phyloP scores from a whole-genome alignment of 2,329 filamentous ascomycete genomes.

The Cordyceps farinosa region DNA sequence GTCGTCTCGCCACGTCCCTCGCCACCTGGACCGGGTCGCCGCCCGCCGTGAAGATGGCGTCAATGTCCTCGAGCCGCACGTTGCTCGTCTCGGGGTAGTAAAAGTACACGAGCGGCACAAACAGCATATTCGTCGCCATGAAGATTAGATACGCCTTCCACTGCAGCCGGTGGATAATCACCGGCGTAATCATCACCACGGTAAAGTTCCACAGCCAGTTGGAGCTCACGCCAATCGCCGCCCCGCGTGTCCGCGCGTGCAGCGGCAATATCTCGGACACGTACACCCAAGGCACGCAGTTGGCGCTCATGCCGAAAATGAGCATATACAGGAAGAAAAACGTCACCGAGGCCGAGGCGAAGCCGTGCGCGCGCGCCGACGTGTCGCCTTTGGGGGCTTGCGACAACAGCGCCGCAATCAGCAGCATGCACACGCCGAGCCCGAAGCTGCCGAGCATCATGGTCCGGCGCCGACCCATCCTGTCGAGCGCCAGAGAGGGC shows the following conservation, averaged over 20 bases:
- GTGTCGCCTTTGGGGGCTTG: slow-evolving; percentile 17
- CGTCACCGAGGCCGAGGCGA: slow-evolving; percentile 30
- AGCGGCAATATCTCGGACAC: slow-evolving; percentile 34
- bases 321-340: slow-evolving; percentile 34
- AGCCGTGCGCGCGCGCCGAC: slow-evolving; percentile 7
- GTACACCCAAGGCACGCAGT: slow-evolving; percentile 37
- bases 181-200: slow-evolving; percentile 50
- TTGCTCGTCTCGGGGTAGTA: slow-evolving; percentile 52
- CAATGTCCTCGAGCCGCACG: slow-evolving; percentile 49
- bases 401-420: slow-evolving; percentile 34
- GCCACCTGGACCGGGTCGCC: slow-evolving; percentile 21
- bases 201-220: slow-evolving; percentile 38
- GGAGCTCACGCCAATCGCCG: slow-evolving; percentile 31
- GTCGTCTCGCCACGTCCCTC: background rate
- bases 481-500: slow-evolving; percentile 33
- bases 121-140: slow-evolving; percentile 44
- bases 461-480: slow-evolving; percentile 37
- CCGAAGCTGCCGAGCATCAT: slow-evolving; percentile 41
- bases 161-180: slow-evolving; percentile 42
- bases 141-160: slow-evolving; percentile 54
- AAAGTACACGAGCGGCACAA: slow-evolving; percentile 41
- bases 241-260: slow-evolving; percentile 30
- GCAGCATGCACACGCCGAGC: slow-evolving; percentile 34
- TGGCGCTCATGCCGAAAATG: slow-evolving; percentile 23
- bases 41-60: slow-evolving; percentile 39